phyloP scores from a whole-genome alignment of 345 rosid genomes.

The Ceriops zippeliana region DNA sequence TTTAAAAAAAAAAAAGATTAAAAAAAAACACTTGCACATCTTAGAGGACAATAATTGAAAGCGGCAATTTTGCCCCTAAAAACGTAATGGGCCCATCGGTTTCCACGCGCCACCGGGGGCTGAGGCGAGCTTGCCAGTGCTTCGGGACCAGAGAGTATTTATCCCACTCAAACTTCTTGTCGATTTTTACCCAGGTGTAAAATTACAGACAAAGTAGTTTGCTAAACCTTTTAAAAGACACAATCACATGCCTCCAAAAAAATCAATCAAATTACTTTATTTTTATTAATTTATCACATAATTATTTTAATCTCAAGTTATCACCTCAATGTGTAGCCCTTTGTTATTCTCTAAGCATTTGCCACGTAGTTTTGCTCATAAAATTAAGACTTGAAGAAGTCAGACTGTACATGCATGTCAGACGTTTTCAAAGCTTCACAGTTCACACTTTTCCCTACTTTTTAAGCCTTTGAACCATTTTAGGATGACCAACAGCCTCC shows the following conservation, averaged over 20 bases:
- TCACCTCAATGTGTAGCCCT: too few species aligned
- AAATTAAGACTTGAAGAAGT: constrained; percentile 10
- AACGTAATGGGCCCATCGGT: neutral
- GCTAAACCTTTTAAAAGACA: too few species aligned
- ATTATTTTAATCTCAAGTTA: too few species aligned
- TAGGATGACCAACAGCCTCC: too few species aligned
- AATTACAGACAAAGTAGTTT: too few species aligned
- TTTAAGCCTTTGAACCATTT: constrained; percentile 7
- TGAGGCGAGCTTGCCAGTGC: neutral
- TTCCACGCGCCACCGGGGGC: constrained; percentile 2
- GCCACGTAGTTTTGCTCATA: too few species aligned
- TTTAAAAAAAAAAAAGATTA: too few species aligned
- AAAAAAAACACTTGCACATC: too few species aligned
- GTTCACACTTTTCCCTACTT: neutral
- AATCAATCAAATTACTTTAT: too few species aligned
- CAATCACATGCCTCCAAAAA: too few species aligned
- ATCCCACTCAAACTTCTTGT: constrained; percentile 9
- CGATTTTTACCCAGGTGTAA: neutral
- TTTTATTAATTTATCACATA: too few species aligned
- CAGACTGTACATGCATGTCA: constrained; percentile 10
- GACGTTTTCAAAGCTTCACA: neutral
- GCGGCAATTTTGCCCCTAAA: neutral
- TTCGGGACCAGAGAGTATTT: neutral
- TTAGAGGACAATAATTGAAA: neutral
- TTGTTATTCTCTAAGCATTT: too few species aligned